Evolutionary conservation across 148 eudicot species (phyloP).

Genomic region (Polygonum maritimum): DNA sequence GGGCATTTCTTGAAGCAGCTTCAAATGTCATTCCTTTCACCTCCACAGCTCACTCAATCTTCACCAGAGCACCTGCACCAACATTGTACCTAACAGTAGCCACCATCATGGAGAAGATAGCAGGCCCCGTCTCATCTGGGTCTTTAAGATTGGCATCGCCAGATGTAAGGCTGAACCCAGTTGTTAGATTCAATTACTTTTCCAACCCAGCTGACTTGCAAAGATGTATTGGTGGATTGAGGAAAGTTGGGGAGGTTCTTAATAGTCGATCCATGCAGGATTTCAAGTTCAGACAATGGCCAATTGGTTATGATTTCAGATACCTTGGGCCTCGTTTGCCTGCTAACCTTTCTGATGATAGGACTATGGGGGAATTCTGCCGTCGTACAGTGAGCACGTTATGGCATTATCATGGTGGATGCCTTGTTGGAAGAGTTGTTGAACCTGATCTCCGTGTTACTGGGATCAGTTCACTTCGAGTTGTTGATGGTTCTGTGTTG

Average conservation of each 20-base stretch:
- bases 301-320: slow-evolving; percentile 49
- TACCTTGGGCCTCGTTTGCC: slow-evolving; percentile 75
- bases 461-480: slow-evolving; percentile 54
- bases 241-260: slow-evolving; percentile 53
- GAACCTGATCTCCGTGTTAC: slow-evolving; percentile 53
- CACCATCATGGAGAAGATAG: slow-evolving; percentile 80
- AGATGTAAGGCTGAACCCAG: slow-evolving; percentile 56
- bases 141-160: slow-evolving; percentile 70
- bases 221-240: slow-evolving; percentile 61
- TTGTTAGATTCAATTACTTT: slow-evolving; percentile 74
- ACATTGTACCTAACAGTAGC: slow-evolving; percentile 64
- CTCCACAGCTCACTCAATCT: slow-evolving; percentile 44
- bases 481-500: slow-evolving; percentile 74
- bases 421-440: slow-evolving; percentile 83
- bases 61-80: slow-evolving; percentile 36
- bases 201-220: slow-evolving; percentile 57
- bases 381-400: slow-evolving; percentile 63
- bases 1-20: slow-evolving; percentile 76
- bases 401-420: slow-evolving; percentile 98
- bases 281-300: slow-evolving; percentile 46
- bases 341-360: slow-evolving; percentile 38
- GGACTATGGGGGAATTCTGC: slow-evolving; percentile 63
- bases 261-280: slow-evolving; percentile 56
- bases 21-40: slow-evolving; percentile 60
- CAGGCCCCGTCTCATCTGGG: slow-evolving; percentile 61